Percentiles rank a stretch among this genome's conserved stretches.
phyloP scores from a whole-genome alignment of 129 eudicot species.

The Pulicaria dysenterica region DNA sequence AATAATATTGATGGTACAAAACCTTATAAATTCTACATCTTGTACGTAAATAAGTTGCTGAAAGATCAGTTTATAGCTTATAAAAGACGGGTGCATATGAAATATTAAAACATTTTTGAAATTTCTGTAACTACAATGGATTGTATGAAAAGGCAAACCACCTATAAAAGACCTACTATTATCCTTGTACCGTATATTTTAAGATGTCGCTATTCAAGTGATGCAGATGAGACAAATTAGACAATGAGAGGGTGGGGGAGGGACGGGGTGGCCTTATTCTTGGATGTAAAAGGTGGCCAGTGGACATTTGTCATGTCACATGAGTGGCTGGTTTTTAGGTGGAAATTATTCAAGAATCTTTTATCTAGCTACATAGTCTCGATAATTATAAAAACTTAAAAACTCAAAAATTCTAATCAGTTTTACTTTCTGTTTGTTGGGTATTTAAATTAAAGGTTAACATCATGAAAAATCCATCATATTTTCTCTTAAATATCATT shows the following conservation, averaged over 20 bases:
- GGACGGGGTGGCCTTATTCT: neutral
- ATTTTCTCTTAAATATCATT: no score
- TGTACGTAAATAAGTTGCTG: neutral
- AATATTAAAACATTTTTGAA: no score
- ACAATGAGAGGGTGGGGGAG: constrained; percentile 14
- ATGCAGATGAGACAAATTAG: no score
- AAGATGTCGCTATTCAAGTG: no score
- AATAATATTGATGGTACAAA: neutral
- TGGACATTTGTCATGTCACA: constrained; percentile 29
- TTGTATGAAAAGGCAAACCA: no score
- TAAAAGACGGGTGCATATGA: no score
- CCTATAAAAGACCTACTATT: no score
- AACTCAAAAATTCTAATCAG: neutral
- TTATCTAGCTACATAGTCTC: neutral
- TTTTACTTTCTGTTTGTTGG: neutral
- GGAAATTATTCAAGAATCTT: constrained; percentile 32
- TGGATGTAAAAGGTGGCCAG: constrained; percentile 2
- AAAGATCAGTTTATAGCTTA: neutral
- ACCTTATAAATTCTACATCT: neutral
- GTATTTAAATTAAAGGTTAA: neutral
- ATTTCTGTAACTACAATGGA: no score
- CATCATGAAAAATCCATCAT: no score
- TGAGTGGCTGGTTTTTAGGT: constrained; percentile 24
- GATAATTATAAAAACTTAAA: neutral
- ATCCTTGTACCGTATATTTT: no score